These are phyloP conservation scores for Pseudohalonectria lignicola DNA, from an alignment of 2,329 filamentous ascomycete genomes.

Conservation along the genomic window DNA sequence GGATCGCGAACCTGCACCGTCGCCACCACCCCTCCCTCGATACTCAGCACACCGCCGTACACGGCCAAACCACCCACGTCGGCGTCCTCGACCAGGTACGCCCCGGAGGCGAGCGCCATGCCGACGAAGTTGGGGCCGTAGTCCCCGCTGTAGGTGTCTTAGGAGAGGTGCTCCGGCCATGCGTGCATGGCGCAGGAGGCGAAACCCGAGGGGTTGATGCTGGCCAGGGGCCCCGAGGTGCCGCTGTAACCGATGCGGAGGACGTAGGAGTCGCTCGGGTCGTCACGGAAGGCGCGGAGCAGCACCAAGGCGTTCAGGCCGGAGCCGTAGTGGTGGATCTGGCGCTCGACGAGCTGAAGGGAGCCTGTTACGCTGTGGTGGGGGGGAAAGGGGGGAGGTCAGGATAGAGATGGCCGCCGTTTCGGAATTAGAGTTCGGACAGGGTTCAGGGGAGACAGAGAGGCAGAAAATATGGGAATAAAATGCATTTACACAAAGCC, in stretches of 20 bases:
- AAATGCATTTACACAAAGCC: too few relatives aligned
- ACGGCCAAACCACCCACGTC: constrained; percentile 35
- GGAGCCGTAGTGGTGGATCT: constrained; percentile 52
- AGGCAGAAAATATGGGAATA: too few relatives aligned
- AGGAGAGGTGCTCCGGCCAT: constrained; percentile 40
- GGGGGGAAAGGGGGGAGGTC: too few relatives aligned
- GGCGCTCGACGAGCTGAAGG: constrained; percentile 36
- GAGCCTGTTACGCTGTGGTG: too few relatives aligned
- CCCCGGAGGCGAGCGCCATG: constrained; percentile 33
- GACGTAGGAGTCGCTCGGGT: constrained; percentile 34
- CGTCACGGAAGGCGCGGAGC: constrained; percentile 35
- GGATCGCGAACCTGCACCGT: constrained; percentile 31
- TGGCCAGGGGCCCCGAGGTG: constrained; percentile 38
- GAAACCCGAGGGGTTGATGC: constrained; percentile 43
- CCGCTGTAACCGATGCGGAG: constrained; percentile 44
- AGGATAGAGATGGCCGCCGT: too few relatives aligned
- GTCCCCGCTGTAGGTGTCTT: constrained; percentile 47
- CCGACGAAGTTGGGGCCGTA: constrained; percentile 46
- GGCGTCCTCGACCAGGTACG: constrained; percentile 34
- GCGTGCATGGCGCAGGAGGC: constrained; percentile 45
- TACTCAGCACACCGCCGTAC: constrained; percentile 33
- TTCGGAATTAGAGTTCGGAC: too few relatives aligned
- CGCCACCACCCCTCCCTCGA: constrained; percentile 14
- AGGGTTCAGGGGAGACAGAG: too few relatives aligned
- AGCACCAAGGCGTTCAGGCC: constrained; percentile 45